A percentile compares a stretch with the other conserved stretches of the same genome.
phyloP scores from a whole-genome alignment of 1,284 basidiomycete genomes.

The Leccinum variabile region DNA sequence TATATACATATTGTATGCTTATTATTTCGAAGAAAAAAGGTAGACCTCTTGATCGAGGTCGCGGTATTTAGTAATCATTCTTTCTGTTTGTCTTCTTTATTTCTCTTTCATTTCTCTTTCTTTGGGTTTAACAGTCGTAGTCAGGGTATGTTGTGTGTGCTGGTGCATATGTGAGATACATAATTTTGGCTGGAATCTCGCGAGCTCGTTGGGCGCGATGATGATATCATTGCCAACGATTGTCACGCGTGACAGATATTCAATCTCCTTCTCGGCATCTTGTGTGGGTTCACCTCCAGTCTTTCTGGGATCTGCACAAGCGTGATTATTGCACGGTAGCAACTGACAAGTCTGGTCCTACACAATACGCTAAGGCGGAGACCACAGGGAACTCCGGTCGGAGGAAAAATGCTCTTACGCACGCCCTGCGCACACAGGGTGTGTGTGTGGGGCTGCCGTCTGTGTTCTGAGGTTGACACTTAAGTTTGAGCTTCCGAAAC shows the following conservation, averaged over 20 bases:
- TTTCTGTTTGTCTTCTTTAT: constrained; percentile 5
- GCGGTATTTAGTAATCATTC: constrained; percentile 4
- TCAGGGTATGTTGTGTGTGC: background rate
- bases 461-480: background rate
- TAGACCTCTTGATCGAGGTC: constrained; percentile 1
- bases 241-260: too few relatives aligned
- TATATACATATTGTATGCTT: constrained; percentile 1
- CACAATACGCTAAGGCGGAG: too few relatives aligned
- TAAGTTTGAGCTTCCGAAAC: background rate
- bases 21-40: background rate
- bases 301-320: too few relatives aligned
- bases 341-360: too few relatives aligned
- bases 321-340: too few relatives aligned
- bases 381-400: too few relatives aligned
- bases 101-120: background rate
- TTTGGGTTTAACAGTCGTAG: background rate
- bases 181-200: background rate
- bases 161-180: background rate
- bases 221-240: too few relatives aligned
- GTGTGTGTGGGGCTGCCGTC: too few relatives aligned
- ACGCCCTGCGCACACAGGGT: too few relatives aligned
- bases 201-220: too few relatives aligned
- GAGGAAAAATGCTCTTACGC: too few relatives aligned
- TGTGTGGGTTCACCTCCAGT: too few relatives aligned
- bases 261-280: background rate